These are phyloP conservation scores for Cutaneotrichosporon sp. DNA, from an alignment of 1,284 basidiomycete genomes.

Conservation along the genomic window DNA sequence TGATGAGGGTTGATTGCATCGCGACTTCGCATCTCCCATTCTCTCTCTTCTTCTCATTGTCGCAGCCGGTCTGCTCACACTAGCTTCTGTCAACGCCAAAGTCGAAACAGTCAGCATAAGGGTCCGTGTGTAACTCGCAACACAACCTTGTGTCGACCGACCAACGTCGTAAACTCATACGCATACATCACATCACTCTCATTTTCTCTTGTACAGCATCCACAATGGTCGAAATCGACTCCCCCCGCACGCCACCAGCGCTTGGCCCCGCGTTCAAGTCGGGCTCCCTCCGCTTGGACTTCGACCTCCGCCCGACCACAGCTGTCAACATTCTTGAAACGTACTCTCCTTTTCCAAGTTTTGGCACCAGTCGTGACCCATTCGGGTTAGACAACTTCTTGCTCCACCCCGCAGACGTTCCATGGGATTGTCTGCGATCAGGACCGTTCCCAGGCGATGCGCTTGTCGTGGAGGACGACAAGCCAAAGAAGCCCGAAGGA, in stretches of 20 bases:
- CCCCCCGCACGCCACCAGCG: slow-evolving; percentile 6
- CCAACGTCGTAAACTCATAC: background rate
- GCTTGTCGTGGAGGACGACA: slow-evolving; percentile 1
- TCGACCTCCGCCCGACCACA: slow-evolving; percentile 1
- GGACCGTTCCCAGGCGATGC: slow-evolving; percentile 10
- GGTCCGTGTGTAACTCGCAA: no score
- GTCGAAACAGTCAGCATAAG: no score
- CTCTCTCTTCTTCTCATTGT: background rate
- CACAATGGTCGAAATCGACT: slow-evolving; percentile 8
- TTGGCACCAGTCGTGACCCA: slow-evolving; percentile 34
- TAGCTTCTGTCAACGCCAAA: background rate
- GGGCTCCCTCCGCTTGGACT: slow-evolving; percentile 1
- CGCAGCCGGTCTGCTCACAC: background rate
- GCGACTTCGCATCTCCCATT: background rate
- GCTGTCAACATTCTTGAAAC: slow-evolving; percentile 15
- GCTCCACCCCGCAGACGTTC: slow-evolving; percentile 33
- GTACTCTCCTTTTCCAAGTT: slow-evolving; percentile 42
- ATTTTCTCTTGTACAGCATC: background rate
- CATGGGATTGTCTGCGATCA: slow-evolving; percentile 36
- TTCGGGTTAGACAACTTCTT: slow-evolving; percentile 40
- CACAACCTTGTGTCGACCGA: background rate
- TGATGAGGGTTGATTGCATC: no score
- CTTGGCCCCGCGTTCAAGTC: slow-evolving; percentile 5
- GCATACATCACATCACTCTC: background rate
- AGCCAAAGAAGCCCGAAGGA: background rate